A percentile compares a stretch with the other conserved stretches of the same genome.
Conservation (phyloP, 192 early-diverging fungal species). For the Linnemannia zychae region DNA sequence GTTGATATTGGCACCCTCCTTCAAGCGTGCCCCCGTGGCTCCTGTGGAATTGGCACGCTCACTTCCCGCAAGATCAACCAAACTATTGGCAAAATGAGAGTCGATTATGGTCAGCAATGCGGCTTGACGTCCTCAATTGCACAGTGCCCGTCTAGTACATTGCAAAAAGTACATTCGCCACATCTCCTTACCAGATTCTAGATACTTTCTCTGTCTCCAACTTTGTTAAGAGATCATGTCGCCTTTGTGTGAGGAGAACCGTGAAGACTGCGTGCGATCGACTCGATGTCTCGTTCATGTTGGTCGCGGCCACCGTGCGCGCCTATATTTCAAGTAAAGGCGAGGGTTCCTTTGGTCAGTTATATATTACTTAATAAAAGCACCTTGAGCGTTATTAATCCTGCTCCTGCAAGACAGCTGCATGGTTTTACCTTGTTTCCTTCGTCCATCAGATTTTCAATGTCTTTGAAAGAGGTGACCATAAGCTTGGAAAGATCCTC, state of each 20-base stretch:
- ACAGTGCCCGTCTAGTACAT: not conserved
- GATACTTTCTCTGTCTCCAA: constrained; percentile 81
- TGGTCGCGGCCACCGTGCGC: constrained; percentile 92
- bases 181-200: constrained; percentile 69
- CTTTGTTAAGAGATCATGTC: constrained; percentile 61
- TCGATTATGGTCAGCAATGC: not conserved
- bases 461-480: constrained; percentile 78
- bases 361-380: not conserved
- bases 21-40: constrained; percentile 85
- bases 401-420: not conserved
- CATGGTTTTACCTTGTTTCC: constrained; percentile 75
- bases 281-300: constrained; percentile 95
- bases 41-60: constrained; percentile 91
- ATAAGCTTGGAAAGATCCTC: constrained; percentile 91
- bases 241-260: constrained; percentile 77
- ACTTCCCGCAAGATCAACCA: constrained; percentile 95
- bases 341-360: not conserved
- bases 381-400: not conserved
- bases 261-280: constrained; percentile 92
- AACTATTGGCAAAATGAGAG: constrained; percentile 52
- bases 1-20: constrained; percentile 97
- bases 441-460: constrained; percentile 82
- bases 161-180: not conserved
- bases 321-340: constrained; percentile 58
- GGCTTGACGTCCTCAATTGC: not conserved